Conservation (phyloP, 2,329 filamentous ascomycete genomes). For the Ascochyta rabiei region DNA sequence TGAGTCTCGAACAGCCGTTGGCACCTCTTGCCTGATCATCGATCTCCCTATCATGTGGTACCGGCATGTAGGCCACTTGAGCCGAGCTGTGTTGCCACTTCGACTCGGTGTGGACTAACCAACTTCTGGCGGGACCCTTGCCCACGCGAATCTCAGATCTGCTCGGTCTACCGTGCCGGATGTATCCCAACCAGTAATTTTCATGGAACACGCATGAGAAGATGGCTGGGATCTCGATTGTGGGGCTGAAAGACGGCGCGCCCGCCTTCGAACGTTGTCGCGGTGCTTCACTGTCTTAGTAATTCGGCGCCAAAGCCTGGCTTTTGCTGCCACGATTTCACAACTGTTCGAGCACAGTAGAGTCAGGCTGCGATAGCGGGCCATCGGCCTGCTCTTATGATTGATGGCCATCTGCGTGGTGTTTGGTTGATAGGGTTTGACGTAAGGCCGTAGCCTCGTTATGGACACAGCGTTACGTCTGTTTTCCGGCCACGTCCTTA, state of each 20-base stretch:
- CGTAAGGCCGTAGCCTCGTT: neutral
- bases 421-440: neutral
- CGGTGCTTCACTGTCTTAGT: neutral
- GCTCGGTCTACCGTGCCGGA: neutral
- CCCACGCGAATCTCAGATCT: conserved; percentile 3
- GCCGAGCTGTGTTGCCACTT: no score
- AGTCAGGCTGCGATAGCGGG: neutral
- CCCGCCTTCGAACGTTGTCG: neutral
- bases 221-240: neutral
- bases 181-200: neutral
- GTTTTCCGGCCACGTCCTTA: neutral
- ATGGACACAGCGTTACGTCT: neutral
- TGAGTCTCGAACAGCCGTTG: neutral
- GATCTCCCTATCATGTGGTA: no score
- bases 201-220: neutral
- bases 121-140: neutral
- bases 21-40: neutral
- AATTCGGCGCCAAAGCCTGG: neutral
- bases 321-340: neutral
- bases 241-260: neutral
- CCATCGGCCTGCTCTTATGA: neutral
- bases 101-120: neutral
- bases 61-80: no score
- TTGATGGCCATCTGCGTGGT: neutral
- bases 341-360: neutral